Conservation (phyloP, 2,329 filamentous ascomycete genomes). For the Claviceps lovelessii region DNA sequence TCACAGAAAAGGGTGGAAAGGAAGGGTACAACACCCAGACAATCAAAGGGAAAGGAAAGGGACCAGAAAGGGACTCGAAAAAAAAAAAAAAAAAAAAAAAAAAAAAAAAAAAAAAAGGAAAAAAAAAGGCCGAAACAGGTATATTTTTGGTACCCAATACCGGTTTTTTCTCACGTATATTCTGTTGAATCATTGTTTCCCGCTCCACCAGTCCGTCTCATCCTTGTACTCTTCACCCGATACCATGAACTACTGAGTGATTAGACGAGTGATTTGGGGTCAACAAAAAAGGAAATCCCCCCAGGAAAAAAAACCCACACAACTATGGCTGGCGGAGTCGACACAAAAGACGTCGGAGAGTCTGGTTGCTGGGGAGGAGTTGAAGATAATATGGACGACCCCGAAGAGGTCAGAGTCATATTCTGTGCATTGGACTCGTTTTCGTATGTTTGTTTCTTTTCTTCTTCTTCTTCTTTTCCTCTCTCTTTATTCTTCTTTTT, state of each 20-base stretch:
- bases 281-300: neutral
- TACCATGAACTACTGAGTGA: neutral
- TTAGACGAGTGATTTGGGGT: neutral
- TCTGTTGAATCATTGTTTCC: neutral
- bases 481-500: neutral
- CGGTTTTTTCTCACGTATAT: neutral
- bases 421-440: constrained; percentile 80
- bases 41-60: too few relatives aligned
- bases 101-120: neutral
- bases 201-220: neutral
- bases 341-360: constrained; percentile 6
- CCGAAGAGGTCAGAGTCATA: constrained; percentile 67
- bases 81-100: neutral
- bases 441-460: constrained; percentile 42
- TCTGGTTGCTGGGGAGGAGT: constrained; percentile 43
- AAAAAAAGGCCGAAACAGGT: neutral
- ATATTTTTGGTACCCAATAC: neutral
- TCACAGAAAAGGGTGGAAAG: neutral
- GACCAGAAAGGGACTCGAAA: too few relatives aligned
- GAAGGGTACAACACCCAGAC: neutral
- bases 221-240: neutral
- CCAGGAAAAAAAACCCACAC: neutral
- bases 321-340: constrained; percentile 2
- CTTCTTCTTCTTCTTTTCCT: neutral
- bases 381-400: constrained; percentile 54